Percentiles rank a stretch among this genome's conserved stretches.
Evolutionary conservation across 1,139 yeast genomes (phyloP).

Genomic region (Hyphopichia buzzinii): DNA sequence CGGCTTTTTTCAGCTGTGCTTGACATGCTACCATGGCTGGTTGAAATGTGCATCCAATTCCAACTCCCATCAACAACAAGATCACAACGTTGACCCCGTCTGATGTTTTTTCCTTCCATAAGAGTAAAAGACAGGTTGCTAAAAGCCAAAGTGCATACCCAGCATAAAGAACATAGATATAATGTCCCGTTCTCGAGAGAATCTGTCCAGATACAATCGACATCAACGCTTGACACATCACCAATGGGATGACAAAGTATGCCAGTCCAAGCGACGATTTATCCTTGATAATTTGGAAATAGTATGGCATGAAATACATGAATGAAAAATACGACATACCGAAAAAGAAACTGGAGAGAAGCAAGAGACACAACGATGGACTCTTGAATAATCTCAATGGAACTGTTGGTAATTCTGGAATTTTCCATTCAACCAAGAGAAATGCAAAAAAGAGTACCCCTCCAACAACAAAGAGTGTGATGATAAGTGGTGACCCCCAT

Average conservation of each 20-base stretch:
- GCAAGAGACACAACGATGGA: constrained; percentile 37
- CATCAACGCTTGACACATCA: constrained; percentile 36
- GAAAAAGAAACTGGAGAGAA: constrained; percentile 45
- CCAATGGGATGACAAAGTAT: constrained; percentile 40
- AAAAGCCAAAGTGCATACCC: constrained; percentile 47
- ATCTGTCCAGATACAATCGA: constrained; percentile 45
- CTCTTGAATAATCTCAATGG: constrained; percentile 49
- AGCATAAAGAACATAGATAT: constrained; percentile 35
- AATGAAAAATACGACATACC: constrained; percentile 49
- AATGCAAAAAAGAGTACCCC: constrained; percentile 40
- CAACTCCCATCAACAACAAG: constrained; percentile 44
- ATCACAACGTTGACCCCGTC: constrained; percentile 35
- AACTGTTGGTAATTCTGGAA: constrained; percentile 53
- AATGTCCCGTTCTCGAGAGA: constrained; percentile 42
- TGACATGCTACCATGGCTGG: constrained; percentile 53
- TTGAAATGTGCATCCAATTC: constrained; percentile 32
- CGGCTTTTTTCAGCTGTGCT: constrained; percentile 49
- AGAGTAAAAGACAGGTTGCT: constrained; percentile 36
- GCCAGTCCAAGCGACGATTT: constrained; percentile 37
- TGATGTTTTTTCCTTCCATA: constrained; percentile 28
- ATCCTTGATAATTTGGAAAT: constrained; percentile 49
- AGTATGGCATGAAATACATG: constrained; percentile 48
- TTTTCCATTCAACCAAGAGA: constrained; percentile 46
- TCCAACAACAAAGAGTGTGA: constrained; percentile 48
- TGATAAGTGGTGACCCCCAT: constrained; percentile 51